These are phyloP conservation scores for Keithomyces neogunnii DNA, from an alignment of 2,329 filamentous ascomycete species.

Conservation along the genomic window DNA sequence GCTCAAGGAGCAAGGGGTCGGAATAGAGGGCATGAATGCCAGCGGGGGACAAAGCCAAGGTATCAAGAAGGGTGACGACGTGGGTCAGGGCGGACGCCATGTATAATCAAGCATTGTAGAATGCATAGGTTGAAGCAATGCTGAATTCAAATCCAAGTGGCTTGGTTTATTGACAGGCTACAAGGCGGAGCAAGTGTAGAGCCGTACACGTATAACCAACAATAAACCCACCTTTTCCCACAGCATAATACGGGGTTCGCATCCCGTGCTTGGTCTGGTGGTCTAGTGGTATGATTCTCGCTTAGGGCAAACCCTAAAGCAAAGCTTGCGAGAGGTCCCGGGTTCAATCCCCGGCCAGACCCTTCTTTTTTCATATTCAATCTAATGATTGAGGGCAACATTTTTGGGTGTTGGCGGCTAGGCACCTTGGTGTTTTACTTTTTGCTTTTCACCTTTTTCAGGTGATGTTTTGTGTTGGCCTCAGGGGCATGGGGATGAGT, in stretches of 20 bases:
- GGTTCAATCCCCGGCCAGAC: conserved; percentile 38
- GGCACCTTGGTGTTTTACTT: too few species aligned
- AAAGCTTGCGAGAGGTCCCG: conserved; percentile 34
- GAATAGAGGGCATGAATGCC: conserved; percentile 28
- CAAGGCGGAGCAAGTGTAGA: too few species aligned
- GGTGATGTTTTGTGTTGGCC: too few species aligned
- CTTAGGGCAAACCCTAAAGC: conserved; percentile 46
- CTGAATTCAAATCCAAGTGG: not conserved
- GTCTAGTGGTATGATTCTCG: conserved; percentile 66
- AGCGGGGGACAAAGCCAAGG: conserved; percentile 37
- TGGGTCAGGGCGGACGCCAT: conserved; percentile 28
- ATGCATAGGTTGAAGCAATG: not conserved
- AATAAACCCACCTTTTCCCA: not conserved
- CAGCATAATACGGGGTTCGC: not conserved
- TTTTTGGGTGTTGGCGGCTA: not conserved
- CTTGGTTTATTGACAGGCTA: too few species aligned
- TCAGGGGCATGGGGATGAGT: too few species aligned
- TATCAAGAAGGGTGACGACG: conserved; percentile 27
- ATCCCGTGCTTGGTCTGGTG: conserved; percentile 31
- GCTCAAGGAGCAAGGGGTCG: conserved; percentile 32
- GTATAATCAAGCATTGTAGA: not conserved
- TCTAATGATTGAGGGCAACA: not conserved
- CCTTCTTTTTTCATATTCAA: conserved; percentile 21
- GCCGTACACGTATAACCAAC: not conserved
- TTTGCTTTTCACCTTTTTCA: too few species aligned